Conservation (phyloP, 257 asterid genomes). For the Apocynum venetum region DNA sequence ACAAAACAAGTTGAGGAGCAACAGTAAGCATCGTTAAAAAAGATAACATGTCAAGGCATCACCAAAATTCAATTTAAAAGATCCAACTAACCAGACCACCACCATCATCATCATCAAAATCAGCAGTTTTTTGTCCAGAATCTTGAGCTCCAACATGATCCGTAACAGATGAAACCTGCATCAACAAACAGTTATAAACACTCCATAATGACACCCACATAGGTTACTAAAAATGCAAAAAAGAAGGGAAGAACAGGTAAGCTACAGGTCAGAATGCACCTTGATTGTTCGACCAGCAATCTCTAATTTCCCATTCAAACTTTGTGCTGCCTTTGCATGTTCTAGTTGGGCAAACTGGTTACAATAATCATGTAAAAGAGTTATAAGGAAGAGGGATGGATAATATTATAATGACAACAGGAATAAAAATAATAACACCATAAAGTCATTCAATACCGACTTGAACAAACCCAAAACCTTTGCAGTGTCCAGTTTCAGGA, state of each 20-base stretch:
- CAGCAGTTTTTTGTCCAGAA: constrained; percentile 90
- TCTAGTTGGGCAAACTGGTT: constrained; percentile 78
- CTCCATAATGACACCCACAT: constrained; percentile 2
- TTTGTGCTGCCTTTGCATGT: constrained; percentile 93
- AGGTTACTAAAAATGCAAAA: not conserved
- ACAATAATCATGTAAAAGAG: constrained; percentile 15
- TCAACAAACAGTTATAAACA: constrained; percentile 9
- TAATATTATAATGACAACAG: not conserved
- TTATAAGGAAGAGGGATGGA: not conserved
- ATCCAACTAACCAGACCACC: constrained; percentile 85
- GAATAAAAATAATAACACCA: not conserved
- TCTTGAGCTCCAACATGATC: constrained; percentile 88
- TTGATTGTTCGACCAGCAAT: constrained; percentile 95
- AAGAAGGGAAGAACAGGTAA: not conserved
- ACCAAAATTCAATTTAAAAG: not conserved
- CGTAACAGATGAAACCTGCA: constrained; percentile 91
- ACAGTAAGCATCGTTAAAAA: not conserved
- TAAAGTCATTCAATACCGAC: constrained; percentile 46
- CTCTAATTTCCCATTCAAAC: constrained; percentile 89
- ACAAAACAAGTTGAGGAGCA: not conserved
- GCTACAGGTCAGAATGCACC: constrained; percentile 31
- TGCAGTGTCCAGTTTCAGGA: constrained; percentile 99
- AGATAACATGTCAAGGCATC: not conserved
- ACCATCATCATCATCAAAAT: constrained; percentile 98
- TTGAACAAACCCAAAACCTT: constrained; percentile 99